Base-by-base conservation (phyloP, 768 basidiomycete genomes). In the Boletus pseudopeckii region DNA sequence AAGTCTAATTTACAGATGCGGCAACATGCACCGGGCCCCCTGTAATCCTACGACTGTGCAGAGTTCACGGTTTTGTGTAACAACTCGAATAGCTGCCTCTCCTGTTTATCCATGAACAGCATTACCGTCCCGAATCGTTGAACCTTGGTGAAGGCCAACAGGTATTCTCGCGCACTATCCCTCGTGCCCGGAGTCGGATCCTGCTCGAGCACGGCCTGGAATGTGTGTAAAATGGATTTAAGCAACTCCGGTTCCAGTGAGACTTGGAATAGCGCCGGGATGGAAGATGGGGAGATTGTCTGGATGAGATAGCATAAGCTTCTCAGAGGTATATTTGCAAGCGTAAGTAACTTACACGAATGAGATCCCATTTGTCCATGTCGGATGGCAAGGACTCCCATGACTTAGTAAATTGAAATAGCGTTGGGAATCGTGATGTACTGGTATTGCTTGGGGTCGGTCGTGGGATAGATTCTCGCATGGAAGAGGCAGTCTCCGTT, bases 241-340 rank as follows among this genome's bases (percentile, higher is more conserved):
- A 92, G 77, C 26, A 88, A 61, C 1, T 75, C 61, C 0, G 90
- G 80, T 41, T 92, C 90, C 32, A 92, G 75, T 0, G 88, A 88
- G 0, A 75, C 81, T 60, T 85, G 78, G 70, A 88, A 90, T 37
- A 92, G 68, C 2, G 74, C 59, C 1, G 88, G 86, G 26, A 92
- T 66, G 17, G 72, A 71, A 8, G 73, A 44, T 0, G 89, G 81
- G 0, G 79, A 71, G 41, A 90, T 75, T 33, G 72, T 75, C 85
- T 90, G 59, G 15, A 37, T 32, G 10, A 47, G 28, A 34, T 50
- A 17, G 14, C 32, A 33, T 13, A 37, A 24, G 30, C 28, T 10
- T 43, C 38, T 39, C 10, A 30, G 24, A 30, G 39, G 9, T 32
- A 9, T 32, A 14, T 47, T 48, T 9, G 28, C 45, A 50, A 55